A percentile compares a stretch with the other conserved stretches of the same genome.
Evolutionary conservation across 75 land plant species (phyloP).

Genomic region (Pinus albicaulis): DNA sequence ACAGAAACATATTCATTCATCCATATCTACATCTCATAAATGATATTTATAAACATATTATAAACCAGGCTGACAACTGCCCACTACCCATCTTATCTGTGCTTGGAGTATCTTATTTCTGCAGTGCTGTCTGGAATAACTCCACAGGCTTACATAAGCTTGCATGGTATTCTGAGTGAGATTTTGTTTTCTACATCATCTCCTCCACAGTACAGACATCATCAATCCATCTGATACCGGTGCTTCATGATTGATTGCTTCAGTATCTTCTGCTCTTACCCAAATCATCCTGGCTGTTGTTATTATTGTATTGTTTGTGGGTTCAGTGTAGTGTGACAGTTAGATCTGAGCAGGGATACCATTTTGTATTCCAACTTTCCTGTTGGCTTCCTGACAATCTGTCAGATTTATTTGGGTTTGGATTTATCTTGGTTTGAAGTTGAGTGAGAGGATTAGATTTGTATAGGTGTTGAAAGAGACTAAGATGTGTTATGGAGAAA

Average conservation of each 20-base stretch:
- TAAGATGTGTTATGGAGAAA: slow-evolving; percentile 1
- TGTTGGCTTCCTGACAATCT: neutral
- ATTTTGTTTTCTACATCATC: slow-evolving; percentile 13
- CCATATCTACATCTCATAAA: slow-evolving; percentile 11
- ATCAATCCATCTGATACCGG: neutral
- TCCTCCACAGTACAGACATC: slow-evolving; percentile 8
- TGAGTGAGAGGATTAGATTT: neutral
- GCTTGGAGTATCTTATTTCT: slow-evolving; percentile 9
- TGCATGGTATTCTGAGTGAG: slow-evolving; percentile 10
- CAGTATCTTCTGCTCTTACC: slow-evolving; percentile 7
- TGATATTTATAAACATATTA: neutral
- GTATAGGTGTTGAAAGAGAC: neutral
- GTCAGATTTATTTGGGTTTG: neutral
- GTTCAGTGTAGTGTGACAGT: neutral
- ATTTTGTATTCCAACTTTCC: slow-evolving; percentile 7
- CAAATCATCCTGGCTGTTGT: neutral
- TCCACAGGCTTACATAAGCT: slow-evolving; percentile 8
- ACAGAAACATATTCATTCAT: slow-evolving; percentile 7
- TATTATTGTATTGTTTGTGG: neutral
- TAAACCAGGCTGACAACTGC: slow-evolving; percentile 3
- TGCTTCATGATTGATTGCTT: slow-evolving; percentile 9
- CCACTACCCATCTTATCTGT: slow-evolving; percentile 8
- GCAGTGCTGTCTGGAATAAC: slow-evolving; percentile 13
- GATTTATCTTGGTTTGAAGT: neutral
- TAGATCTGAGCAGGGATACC: neutral